Evolutionary conservation across 139 green algal genomes (phyloP).

Genomic region (Coelastrella sp.): DNA sequence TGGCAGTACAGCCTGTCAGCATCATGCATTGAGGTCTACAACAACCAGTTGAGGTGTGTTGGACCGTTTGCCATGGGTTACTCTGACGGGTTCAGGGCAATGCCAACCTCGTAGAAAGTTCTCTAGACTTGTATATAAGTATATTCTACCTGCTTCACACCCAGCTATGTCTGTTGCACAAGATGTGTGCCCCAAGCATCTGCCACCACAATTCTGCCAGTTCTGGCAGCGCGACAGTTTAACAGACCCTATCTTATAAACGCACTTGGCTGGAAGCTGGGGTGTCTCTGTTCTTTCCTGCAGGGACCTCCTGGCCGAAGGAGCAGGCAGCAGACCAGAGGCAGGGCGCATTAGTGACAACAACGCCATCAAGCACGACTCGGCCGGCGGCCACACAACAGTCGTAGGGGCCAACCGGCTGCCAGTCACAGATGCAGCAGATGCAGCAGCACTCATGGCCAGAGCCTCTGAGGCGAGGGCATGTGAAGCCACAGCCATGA

Average conservation of each 20-base stretch:
- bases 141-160: not conserved
- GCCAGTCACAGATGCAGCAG: slow-evolving; percentile 56
- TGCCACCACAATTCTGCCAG: no score
- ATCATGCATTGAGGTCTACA: slow-evolving; percentile 96
- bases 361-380: slow-evolving; percentile 89
- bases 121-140: no score
- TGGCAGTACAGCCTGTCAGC: slow-evolving; percentile 92
- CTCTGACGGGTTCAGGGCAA: no score
- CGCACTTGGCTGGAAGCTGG: not conserved
- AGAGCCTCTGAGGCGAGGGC: slow-evolving; percentile 74
- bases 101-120: no score
- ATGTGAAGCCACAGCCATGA: slow-evolving; percentile 94
- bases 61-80: no score
- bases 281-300: not conserved
- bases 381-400: slow-evolving; percentile 78
- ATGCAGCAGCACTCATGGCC: slow-evolving; percentile 71
- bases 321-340: slow-evolving; percentile 38
- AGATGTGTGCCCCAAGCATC: no score
- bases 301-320: slow-evolving; percentile 85
- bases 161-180: no score
- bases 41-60: slow-evolving; percentile 78
- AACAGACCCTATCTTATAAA: no score
- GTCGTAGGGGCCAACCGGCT: slow-evolving; percentile 66
- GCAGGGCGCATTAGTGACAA: slow-evolving; percentile 66
- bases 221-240: no score